Base-by-base conservation (phyloP, 83 land plant genomes). In the Picea engelmannii region DNA sequence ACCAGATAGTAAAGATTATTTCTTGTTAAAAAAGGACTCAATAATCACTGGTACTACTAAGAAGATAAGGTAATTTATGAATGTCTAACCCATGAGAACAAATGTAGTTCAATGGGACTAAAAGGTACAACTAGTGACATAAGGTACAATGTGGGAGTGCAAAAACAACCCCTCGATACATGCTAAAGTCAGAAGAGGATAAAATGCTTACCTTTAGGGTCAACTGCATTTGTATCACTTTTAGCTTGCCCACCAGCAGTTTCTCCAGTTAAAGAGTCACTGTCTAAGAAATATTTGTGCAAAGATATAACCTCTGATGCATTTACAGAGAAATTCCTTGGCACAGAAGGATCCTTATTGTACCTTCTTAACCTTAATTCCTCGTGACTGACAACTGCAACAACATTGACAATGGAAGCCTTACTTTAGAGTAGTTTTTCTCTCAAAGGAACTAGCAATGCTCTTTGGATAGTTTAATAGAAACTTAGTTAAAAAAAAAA, bases 401-500 rank as follows among this genome's bases (percentile, higher is more conserved):
- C 55, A 44, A 40, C 52, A 71, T 44, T 18, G 44, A 71, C 3
- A 71, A 71, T 3, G 21, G 25, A 3, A 71, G 44, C 9, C 35
- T 35, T 31, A 35, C 18, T 69, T 69, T 2, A 69, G 35, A 69
- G 40, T 69, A 69, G 44, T 69, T 69, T 20, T 69, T 18, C 16
- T 69, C 21, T 49, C 11, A 49, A 16, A 69, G 6, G 73, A 69
- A 42, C 31, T 42, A 69, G 17, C 21, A 69, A 17, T 69, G 44
- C 73, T 69, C 73, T 38, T 27, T 17, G 17, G n/a, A 2, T 42
- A 42, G 27, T 44, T 17, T 35, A 27, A 68, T 68, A 27, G 4
- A 68, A 44, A 73, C 76, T 73, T 47, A 73, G 21, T 73, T n/a
- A 25, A 44, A 10, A 73, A 73, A 4, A 73, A 40, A 44, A 21